A percentile compares a stretch with the other conserved stretches of the same genome.
phyloP scores from a whole-genome alignment of 352 stramenopile genomes.

The Pythium guiyangense region DNA sequence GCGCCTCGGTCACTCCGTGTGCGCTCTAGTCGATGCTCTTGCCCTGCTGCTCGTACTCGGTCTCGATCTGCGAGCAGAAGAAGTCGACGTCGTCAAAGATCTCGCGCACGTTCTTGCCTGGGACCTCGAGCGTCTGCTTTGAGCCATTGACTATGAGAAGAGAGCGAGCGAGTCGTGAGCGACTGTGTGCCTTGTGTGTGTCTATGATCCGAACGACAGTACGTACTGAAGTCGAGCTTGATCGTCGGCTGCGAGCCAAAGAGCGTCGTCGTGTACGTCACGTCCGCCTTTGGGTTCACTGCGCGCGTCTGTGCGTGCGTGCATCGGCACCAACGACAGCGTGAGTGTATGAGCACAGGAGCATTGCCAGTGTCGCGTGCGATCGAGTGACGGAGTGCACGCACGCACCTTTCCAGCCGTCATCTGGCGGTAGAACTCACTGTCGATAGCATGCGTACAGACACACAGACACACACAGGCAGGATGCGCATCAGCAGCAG shows the following conservation, averaged over 20 bases:
- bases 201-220: no score
- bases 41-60: conserved; percentile 77
- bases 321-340: neutral
- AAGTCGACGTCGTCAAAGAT: conserved; percentile 85
- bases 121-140: conserved; percentile 66
- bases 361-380: no score
- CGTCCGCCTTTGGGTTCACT: conserved; percentile 79
- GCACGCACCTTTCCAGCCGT: conserved; percentile 61
- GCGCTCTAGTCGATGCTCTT: conserved; percentile 77
- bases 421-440: conserved; percentile 86
- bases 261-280: conserved; percentile 52
- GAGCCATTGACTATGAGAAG: conserved; percentile 78
- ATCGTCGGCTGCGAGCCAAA: conserved; percentile 54
- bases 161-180: no score
- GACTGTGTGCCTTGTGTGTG: no score
- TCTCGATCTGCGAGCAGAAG: conserved; percentile 84
- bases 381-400: no score
- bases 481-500: neutral
- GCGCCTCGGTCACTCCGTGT: conserved; percentile 9
- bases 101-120: conserved; percentile 69
- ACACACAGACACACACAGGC: neutral
- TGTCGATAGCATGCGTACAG: conserved; percentile 12
- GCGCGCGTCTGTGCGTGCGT: conserved; percentile 55
- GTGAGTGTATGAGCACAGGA: neutral
- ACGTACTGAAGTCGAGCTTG: conserved; percentile 82